Conservation (phyloP, 257 asterid species). For the Nicotiana tabacum region DNA sequence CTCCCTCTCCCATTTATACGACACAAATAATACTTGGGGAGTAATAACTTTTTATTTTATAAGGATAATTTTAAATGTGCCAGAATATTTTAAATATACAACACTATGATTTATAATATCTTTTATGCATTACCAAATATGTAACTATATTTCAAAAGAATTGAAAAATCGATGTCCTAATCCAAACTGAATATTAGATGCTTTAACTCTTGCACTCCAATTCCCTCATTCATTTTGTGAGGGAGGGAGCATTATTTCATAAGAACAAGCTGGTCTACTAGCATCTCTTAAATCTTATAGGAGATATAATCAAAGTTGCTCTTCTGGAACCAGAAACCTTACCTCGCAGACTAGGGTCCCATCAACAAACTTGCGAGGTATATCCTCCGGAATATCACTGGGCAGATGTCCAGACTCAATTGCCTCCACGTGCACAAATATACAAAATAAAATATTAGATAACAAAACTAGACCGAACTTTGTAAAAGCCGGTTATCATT, state of each 20-base stretch:
- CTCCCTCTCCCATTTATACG: background rate
- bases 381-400: slow-evolving; percentile 82
- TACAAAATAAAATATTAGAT: background rate
- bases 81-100: background rate
- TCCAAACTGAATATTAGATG: background rate
- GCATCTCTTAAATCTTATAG: background rate
- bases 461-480: background rate
- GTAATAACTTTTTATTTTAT: background rate
- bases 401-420: slow-evolving; percentile 90
- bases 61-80: background rate
- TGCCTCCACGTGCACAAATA: slow-evolving; percentile 48
- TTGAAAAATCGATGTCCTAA: background rate
- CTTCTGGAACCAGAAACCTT: slow-evolving; percentile 15
- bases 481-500: background rate
- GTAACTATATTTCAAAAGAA: background rate
- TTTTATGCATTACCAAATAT: background rate
- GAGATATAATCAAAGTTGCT: background rate
- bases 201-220: background rate
- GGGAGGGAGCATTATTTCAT: background rate
- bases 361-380: slow-evolving; percentile 79
- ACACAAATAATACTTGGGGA: background rate
- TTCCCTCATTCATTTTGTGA: background rate
- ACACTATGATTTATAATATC: background rate
- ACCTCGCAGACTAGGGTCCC: slow-evolving; percentile 91
- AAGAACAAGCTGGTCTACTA: background rate